Conservation (phyloP, 257 asterid species). For the Linderniella brevidens region DNA sequence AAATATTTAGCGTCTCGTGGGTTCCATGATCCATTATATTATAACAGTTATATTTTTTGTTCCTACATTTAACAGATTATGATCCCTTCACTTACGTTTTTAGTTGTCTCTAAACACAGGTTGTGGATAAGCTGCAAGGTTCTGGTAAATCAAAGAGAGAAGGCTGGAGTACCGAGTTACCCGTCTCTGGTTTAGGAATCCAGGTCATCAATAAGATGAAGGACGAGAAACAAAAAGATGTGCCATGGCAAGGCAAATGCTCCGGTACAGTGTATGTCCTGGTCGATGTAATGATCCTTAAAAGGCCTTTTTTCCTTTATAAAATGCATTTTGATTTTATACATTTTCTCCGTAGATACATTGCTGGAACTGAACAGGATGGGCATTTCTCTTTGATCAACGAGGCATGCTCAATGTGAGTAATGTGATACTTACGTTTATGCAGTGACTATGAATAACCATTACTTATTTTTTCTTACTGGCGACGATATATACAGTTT, state of each 20-base stretch:
- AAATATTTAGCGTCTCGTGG: no score
- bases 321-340: constrained; percentile 2
- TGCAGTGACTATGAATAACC: not conserved
- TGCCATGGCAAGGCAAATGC: constrained; percentile 89
- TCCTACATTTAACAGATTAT: no score
- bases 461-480: not conserved
- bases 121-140: constrained; percentile 76
- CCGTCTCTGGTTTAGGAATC: constrained; percentile 51
- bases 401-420: constrained; percentile 97
- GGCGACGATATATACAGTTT: no score
- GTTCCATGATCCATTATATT: no score
- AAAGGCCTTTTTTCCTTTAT: not conserved
- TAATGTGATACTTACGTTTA: constrained; percentile 12
- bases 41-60: no score
- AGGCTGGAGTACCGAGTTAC: constrained; percentile 78
- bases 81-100: not conserved
- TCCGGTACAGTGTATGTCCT: constrained; percentile 98
- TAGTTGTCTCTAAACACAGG: constrained; percentile 21
- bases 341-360: constrained; percentile 40
- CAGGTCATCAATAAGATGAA: constrained; percentile 60
- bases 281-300: not conserved
- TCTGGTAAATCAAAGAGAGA: constrained; percentile 74
- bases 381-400: constrained; percentile 89
- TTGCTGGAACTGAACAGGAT: constrained; percentile 80
- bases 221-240: constrained; percentile 73